Evolutionary conservation across 768 basidiomycete species (phyloP).

Genomic region (Russula earlei): DNA sequence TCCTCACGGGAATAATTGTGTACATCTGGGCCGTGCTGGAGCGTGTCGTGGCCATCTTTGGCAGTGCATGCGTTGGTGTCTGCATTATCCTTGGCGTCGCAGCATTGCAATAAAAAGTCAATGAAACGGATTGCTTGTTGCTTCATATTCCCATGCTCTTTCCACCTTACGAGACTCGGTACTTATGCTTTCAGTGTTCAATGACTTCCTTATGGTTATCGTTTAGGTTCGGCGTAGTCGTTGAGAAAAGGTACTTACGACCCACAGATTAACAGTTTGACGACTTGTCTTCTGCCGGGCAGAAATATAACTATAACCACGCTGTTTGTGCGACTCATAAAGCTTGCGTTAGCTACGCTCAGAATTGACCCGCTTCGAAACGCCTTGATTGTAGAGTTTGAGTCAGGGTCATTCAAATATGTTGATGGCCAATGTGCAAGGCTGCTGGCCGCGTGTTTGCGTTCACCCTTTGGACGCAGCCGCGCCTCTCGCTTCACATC

Average conservation of each 20-base stretch:
- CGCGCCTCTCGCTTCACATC: no score
- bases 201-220: neutral
- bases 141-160: neutral
- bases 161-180: neutral
- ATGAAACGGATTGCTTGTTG: neutral
- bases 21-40: conserved; percentile 14
- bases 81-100: conserved; percentile 4
- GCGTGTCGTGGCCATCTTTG: conserved; percentile 13
- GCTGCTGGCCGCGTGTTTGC: no score
- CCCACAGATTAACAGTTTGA: neutral
- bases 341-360: neutral
- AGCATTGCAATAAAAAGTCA: conserved; percentile 4
- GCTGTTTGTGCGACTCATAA: neutral
- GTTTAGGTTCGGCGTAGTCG: neutral
- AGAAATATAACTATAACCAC: neutral
- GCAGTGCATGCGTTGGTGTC: conserved; percentile 8
- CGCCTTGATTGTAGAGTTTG: no score
- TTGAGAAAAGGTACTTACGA: neutral
- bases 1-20: conserved; percentile 11
- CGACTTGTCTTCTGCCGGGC: neutral
- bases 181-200: neutral
- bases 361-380: no score
- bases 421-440: no score
- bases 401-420: no score
- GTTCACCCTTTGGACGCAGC: no score